These are phyloP conservation scores for Auricularia cornea DNA, from an alignment of 768 basidiomycete species.

Conservation along the genomic window DNA sequence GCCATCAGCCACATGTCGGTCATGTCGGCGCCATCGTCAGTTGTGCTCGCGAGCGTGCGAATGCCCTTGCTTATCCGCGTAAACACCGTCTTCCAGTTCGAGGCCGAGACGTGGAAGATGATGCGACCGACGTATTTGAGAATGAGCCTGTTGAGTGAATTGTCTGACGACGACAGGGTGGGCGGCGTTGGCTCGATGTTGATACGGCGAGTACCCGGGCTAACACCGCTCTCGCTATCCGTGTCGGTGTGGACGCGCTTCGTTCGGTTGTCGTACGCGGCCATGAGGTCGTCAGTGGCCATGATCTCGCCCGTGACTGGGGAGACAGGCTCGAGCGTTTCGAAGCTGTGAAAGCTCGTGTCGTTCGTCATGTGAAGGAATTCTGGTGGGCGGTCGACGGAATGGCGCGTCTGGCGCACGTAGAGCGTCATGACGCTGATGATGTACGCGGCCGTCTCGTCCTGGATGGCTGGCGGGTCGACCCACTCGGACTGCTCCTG, in stretches of 20 bases:
- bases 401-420: constrained; percentile 58
- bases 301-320: neutral
- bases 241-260: too few relatives aligned
- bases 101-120: constrained; percentile 78
- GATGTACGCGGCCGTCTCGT: constrained; percentile 71
- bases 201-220: constrained; percentile 13
- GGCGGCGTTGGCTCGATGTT: constrained; percentile 53
- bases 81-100: constrained; percentile 79
- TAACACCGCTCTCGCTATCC: too few relatives aligned
- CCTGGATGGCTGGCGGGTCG: constrained; percentile 70
- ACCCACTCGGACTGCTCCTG: constrained; percentile 33
- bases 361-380: constrained; percentile 54
- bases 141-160: constrained; percentile 53
- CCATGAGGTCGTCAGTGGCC: neutral
- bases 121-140: constrained; percentile 69
- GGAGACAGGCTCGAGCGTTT: constrained; percentile 38
- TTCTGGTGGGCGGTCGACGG: constrained; percentile 49
- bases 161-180: constrained; percentile 45
- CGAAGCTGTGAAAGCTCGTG: constrained; percentile 63
- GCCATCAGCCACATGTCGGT: constrained; percentile 72
- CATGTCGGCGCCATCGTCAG: constrained; percentile 35
- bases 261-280: neutral
- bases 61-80: constrained; percentile 62
- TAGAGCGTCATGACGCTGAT: constrained; percentile 78
- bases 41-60: constrained; percentile 42